Evolutionary conservation across 2,329 filamentous ascomycete species (phyloP), one percentile per base, ranked within the genome.

Genomic region (Trichoderma aggressivum): DNA sequence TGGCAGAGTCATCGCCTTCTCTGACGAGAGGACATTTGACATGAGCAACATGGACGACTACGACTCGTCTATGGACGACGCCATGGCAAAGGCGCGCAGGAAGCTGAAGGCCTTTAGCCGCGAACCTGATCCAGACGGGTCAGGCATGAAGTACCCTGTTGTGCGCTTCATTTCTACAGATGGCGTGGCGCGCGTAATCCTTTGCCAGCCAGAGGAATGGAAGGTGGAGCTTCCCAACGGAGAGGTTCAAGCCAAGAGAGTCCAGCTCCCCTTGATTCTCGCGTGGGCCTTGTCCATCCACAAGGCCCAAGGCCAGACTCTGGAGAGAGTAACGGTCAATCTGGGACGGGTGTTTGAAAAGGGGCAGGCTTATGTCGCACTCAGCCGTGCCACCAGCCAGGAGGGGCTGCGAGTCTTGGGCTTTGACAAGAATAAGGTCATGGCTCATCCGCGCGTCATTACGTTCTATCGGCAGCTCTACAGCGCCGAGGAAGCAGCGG

Each of bases 261-360:
- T 87, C 59, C 93, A 95, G 76, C 81, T 95, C 2, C 96, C 96
- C 0, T 86, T 99, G 64, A 98, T 99, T 73, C 86, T 99, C 34
- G 96, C 96, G 0, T 99, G 96, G 96, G 96, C 96, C 2, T 83
- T 99, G 24, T 97, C 94, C 1, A 99, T 99, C 72, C 96, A 99
- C 84, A 99, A 99, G 82, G 96, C 96, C 1, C 95, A 98, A 79
- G 95, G 95, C 1, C 95, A 98, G 80, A 98, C 95, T 1, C 84
- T 98, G 30, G 94, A 97, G 78, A 88, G 95, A 64, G 96, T 99
- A 72, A 97, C 97, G 78, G 96, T 99, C 30, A 94, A 99, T 79
- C 86, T 99, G 0, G 92, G 94, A 34, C 92, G 89, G 73, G 93
- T 97, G 1, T 99, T 99, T 76, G 96, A 99, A 80, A 98, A 97